Evolutionary conservation across 1,139 yeast genomes (phyloP).

Genomic region (Taiozyma sp.): DNA sequence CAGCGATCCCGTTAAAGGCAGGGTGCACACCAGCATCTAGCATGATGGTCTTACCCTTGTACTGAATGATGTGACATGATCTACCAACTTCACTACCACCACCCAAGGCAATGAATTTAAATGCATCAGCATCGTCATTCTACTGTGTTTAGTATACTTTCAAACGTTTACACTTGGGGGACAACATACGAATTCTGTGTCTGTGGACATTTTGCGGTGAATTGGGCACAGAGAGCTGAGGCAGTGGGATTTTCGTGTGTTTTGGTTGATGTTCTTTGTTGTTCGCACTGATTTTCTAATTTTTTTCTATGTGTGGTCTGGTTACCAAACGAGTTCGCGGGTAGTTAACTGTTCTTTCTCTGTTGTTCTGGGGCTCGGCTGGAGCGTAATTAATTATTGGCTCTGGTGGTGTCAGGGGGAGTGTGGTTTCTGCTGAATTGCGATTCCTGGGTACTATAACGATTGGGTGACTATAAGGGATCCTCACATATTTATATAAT

Average conservation of each 20-base stretch:
- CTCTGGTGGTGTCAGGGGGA: no score
- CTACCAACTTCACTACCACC: constrained; percentile 99
- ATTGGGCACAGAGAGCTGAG: neutral
- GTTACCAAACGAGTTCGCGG: neutral
- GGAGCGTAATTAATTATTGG: no score
- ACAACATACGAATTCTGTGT: neutral
- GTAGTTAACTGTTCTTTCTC: neutral
- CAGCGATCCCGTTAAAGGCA: constrained; percentile 83
- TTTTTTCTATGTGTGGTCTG: neutral
- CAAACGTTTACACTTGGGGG: neutral
- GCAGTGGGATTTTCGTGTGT: neutral
- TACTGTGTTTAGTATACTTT: neutral
- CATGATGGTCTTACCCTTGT: constrained; percentile 96
- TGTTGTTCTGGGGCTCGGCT: no score
- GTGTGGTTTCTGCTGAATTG: no score
- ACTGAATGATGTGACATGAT: constrained; percentile 88
- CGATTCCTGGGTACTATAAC: no score
- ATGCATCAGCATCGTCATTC: constrained; percentile 32
- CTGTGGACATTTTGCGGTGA: neutral
- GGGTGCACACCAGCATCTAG: constrained; percentile 98
- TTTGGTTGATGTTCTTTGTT: neutral
- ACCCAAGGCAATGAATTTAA: constrained; percentile 91
- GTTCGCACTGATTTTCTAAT: neutral
- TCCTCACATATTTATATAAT: no score
- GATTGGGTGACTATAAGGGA: no score